Evolutionary conservation across 192 early-diverging fungal genomes (phyloP), one percentile per base, ranked within the genome.

Genomic region (Podila horticola): DNA sequence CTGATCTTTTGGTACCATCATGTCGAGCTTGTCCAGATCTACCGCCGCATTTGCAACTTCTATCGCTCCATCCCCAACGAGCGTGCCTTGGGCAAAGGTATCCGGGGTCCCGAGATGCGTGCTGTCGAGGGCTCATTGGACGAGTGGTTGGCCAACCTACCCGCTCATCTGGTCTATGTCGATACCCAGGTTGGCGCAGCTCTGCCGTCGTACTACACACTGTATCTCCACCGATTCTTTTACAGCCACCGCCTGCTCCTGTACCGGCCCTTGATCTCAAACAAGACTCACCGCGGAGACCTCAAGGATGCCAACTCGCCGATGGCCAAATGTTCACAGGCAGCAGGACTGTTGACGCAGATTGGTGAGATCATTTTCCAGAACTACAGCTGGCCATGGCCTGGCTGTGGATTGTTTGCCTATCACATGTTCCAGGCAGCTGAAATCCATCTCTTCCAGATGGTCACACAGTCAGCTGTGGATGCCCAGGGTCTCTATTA

Each of bases 301-400:
- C 65, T 69, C 66, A 59, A 55, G 57, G 71, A 81, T 41, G 38
- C 38, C 45, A 72, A 73, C 41, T 81, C 77, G 7, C 55, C 77
- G 0, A 64, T 81, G 20, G 77, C 77, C 38, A 81, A 69, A 24
- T 81, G 77, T 24, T 72, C 77, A 6, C 71, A 81, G 4, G 77
- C 77, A 9, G 77, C 77, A 13, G 38, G 45, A 36, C 72, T 73
- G 67, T 24, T 81, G 57, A 81, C 77, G 2, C 77, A 73, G 62
- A 81, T 81, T 51, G 77, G 77, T 48, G 77, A 81, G 67, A 81
- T 81, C 29, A 81, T 81, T 38, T 81, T 81, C 62, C 77, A 81
- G 49, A 81, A 81, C 58, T 81, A 81, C 30, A 81, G 77, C 34
- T 81, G 77, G 77, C 77, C 77, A 10, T 81, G 77, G 77, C 77